Conservation (phyloP, 352 stramenopile species). For the Phytopythium litorale region DNA sequence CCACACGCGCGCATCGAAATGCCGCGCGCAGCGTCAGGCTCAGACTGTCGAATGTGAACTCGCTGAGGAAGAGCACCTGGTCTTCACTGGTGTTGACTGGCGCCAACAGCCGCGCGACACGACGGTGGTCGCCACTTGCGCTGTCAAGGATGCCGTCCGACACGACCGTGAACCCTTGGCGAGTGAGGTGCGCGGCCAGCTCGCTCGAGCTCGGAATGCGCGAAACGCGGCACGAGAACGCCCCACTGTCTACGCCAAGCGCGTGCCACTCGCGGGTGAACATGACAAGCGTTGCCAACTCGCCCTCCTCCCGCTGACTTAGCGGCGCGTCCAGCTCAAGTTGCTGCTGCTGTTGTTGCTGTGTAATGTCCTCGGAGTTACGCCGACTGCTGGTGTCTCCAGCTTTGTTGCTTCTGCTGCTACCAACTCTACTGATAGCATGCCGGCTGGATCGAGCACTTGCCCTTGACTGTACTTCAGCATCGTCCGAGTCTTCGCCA, state of each 20-base stretch:
- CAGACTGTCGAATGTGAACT: slow-evolving; percentile 71
- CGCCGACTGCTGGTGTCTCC: not conserved
- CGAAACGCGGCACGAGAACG: slow-evolving; percentile 61
- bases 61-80: slow-evolving; percentile 48
- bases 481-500: not conserved
- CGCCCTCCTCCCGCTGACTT: not conserved
- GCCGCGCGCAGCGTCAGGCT: slow-evolving; percentile 57
- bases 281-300: not conserved
- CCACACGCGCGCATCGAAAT: slow-evolving; percentile 51
- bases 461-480: slow-evolving; percentile 1
- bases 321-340: slow-evolving; percentile 16
- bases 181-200: slow-evolving; percentile 40
- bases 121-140: slow-evolving; percentile 17
- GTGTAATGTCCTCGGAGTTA: not conserved
- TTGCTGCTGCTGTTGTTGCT: not conserved
- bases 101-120: slow-evolving; percentile 58
- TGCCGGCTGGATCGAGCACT: not conserved
- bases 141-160: slow-evolving; percentile 37
- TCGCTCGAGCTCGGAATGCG: slow-evolving; percentile 35
- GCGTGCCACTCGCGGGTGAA: slow-evolving; percentile 54
- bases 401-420: not conserved
- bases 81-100: slow-evolving; percentile 14
- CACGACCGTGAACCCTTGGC: slow-evolving; percentile 46
- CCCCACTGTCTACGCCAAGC: slow-evolving; percentile 38
- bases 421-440: not conserved